Evolutionary conservation across 2,329 filamentous ascomycete species (phyloP).

Genomic region (Aureobasidium melanogenum): DNA sequence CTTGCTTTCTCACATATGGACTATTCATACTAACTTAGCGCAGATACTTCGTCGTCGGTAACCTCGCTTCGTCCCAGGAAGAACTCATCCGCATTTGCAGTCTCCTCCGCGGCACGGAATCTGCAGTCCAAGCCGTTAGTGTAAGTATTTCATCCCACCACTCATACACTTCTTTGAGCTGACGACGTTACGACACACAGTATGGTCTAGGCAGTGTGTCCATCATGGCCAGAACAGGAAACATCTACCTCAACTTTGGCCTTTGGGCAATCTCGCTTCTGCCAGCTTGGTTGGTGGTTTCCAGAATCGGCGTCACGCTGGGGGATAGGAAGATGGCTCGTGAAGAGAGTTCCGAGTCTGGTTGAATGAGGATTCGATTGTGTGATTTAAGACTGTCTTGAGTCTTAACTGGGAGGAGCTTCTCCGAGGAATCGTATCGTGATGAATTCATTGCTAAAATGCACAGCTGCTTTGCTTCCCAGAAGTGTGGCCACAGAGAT

Average conservation of each 20-base stretch:
- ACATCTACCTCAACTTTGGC: slow-evolving; percentile 61
- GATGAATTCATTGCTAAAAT: too few relatives aligned
- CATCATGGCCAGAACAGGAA: slow-evolving; percentile 56
- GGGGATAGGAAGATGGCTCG: not conserved
- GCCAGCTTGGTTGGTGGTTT: slow-evolving; percentile 60
- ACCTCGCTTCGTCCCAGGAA: slow-evolving; percentile 51
- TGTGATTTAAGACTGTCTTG: too few relatives aligned
- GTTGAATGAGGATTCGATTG: too few relatives aligned
- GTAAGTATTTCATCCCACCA: slow-evolving; percentile 24
- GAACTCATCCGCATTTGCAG: slow-evolving; percentile 62
- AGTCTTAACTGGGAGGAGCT: too few relatives aligned
- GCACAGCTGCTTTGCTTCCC: too few relatives aligned
- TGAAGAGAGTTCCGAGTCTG: not conserved
- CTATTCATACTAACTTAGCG: not conserved
- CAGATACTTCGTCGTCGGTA: slow-evolving; percentile 61
- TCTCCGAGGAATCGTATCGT: too few relatives aligned
- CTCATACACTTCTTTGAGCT: too few relatives aligned
- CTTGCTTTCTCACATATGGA: not conserved
- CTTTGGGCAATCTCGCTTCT: slow-evolving; percentile 56
- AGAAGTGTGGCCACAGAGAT: too few relatives aligned
- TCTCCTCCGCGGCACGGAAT: slow-evolving; percentile 60
- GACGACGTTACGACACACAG: slow-evolving; percentile 17
- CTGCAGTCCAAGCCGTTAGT: slow-evolving; percentile 62
- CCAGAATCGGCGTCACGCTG: slow-evolving; percentile 39
- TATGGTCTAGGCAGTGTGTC: slow-evolving; percentile 57